Percentiles rank a stretch among this genome's conserved stretches.
Conservation (phyloP, 2,329 filamentous ascomycete genomes). For the Xylariaceae sp. region DNA sequence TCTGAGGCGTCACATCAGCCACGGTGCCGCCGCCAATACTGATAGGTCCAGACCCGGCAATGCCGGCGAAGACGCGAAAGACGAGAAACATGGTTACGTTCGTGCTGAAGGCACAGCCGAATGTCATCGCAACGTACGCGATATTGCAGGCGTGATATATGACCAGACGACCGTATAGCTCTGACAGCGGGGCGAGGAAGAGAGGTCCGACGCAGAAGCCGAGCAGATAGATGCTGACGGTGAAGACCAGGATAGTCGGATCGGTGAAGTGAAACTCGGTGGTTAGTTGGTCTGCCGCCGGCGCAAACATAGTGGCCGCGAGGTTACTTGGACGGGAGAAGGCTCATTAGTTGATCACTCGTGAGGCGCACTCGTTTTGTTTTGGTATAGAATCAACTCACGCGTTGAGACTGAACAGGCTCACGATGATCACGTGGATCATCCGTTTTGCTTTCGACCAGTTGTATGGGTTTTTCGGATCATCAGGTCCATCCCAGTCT, state of each 20-base stretch:
- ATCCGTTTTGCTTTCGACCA: slow-evolving; percentile 12
- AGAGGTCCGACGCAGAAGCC: slow-evolving; percentile 34
- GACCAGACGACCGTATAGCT: slow-evolving; percentile 34
- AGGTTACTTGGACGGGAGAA: slow-evolving; percentile 5
- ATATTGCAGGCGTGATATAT: slow-evolving; percentile 32
- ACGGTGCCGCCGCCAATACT: slow-evolving; percentile 36
- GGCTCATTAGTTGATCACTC: not conserved
- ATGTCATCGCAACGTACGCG: slow-evolving; percentile 31
- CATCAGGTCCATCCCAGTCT: slow-evolving; percentile 14
- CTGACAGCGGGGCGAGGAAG: slow-evolving; percentile 39
- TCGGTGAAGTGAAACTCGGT: slow-evolving; percentile 12
- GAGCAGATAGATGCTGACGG: slow-evolving; percentile 20
- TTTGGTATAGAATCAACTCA: not conserved
- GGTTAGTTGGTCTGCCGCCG: slow-evolving; percentile 10
- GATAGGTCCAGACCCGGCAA: slow-evolving; percentile 26
- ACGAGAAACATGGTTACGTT: slow-evolving; percentile 32
- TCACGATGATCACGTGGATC: slow-evolving; percentile 9
- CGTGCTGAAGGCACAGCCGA: slow-evolving; percentile 30
- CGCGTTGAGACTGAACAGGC: slow-evolving; percentile 8
- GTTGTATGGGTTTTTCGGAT: slow-evolving; percentile 8
- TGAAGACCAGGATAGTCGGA: slow-evolving; percentile 10
- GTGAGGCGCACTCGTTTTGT: not conserved
- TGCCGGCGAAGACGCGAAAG: slow-evolving; percentile 32
- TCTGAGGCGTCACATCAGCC: slow-evolving; percentile 30
- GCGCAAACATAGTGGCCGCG: slow-evolving; percentile 15